phyloP scores from a whole-genome alignment of 2,329 filamentous ascomycete species.

The Xylariales sp. region DNA sequence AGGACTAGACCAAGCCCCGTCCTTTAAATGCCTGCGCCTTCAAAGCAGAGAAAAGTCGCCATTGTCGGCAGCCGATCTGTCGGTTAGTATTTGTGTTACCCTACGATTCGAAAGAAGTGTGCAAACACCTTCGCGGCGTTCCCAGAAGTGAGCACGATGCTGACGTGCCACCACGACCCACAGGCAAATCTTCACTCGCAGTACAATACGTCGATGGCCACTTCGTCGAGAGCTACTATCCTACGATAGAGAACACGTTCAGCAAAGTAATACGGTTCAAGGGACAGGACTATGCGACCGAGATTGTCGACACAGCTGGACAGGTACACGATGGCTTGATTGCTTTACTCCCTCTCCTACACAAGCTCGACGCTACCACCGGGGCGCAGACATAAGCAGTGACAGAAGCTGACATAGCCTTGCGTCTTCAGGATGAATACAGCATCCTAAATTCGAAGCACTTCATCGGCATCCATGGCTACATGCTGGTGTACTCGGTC shows the following conservation, averaged over 20 bases:
- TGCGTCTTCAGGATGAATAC: slow-evolving; percentile 75
- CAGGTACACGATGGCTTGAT: slow-evolving; percentile 54
- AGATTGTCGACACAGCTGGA: slow-evolving; percentile 97
- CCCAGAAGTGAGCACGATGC: not conserved
- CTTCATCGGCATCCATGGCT: slow-evolving; percentile 98
- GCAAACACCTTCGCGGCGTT: not conserved
- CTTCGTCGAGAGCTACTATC: slow-evolving; percentile 98
- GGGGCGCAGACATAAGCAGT: not conserved
- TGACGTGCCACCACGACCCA: slow-evolving; percentile 1
- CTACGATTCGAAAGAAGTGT: slow-evolving; percentile 4
- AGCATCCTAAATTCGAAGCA: slow-evolving; percentile 97
- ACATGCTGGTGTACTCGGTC: slow-evolving; percentile 98
- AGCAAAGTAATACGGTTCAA: slow-evolving; percentile 92
- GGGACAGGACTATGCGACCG: slow-evolving; percentile 87
- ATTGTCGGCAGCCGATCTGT: slow-evolving; percentile 78
- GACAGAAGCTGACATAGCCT: slow-evolving; percentile 10
- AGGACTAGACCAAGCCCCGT: not conserved
- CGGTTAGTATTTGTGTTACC: slow-evolving; percentile 62
- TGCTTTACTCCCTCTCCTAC: not conserved
- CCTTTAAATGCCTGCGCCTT: slow-evolving; percentile 53
- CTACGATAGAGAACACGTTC: slow-evolving; percentile 98
- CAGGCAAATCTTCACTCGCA: slow-evolving; percentile 95
- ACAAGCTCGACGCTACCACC: not conserved
- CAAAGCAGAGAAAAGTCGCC: slow-evolving; percentile 78
- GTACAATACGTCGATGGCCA: slow-evolving; percentile 96